Evolutionary conservation across 225 moss, liverwort and hornwort species (phyloP).

Genomic region (Antitrichia curtipendula): DNA sequence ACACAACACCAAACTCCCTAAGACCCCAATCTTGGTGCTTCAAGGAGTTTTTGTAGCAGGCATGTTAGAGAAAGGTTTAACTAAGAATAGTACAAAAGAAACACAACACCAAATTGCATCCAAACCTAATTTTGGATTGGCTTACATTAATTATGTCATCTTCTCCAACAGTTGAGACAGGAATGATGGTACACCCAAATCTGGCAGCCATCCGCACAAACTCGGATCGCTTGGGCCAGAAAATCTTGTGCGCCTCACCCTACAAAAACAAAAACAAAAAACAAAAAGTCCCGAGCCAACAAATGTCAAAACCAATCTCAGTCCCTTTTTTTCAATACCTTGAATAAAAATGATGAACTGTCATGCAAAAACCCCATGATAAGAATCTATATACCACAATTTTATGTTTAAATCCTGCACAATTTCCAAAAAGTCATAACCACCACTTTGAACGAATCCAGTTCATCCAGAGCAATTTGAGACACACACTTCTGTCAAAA

Average conservation of each 20-base stretch:
- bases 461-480: not conserved
- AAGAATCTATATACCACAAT: not conserved
- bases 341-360: not conserved
- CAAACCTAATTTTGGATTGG: not conserved
- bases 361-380: not conserved
- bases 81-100: no score
- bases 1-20: no score
- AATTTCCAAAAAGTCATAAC: not conserved
- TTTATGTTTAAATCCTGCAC: not conserved
- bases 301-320: not conserved
- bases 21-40: no score
- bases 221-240: constrained; percentile 80
- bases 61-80: no score
- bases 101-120: no score
- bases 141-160: constrained; percentile 64
- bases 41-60: no score
- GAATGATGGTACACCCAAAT: constrained; percentile 75
- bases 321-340: no score
- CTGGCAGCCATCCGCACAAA: constrained; percentile 74
- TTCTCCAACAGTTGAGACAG: constrained; percentile 63
- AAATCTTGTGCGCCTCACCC: constrained; percentile 61
- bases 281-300: not conserved
- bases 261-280: not conserved
- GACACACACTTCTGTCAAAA: not conserved
- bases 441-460: not conserved